A percentile compares a stretch with the other conserved stretches of the same genome.
phyloP scores from a whole-genome alignment of 352 stramenopile species.

The Pythium chondricola region DNA sequence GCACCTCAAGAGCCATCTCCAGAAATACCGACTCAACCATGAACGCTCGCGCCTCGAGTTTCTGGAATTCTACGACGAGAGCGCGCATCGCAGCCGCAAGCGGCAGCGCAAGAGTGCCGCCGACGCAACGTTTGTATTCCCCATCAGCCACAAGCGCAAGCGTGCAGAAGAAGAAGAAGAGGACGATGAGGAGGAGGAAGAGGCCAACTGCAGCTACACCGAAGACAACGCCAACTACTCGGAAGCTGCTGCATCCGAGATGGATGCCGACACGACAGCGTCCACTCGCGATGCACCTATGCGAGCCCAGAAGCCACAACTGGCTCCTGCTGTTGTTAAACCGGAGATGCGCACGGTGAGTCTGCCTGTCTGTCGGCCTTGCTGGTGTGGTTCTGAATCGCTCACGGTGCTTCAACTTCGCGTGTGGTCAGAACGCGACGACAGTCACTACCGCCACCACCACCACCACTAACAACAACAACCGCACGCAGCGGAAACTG shows the following conservation, averaged over 20 bases:
- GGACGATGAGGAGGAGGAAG: neutral
- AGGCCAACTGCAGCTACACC: neutral
- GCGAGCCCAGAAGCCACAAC: no score
- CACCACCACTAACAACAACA: no score
- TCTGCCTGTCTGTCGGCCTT: no score
- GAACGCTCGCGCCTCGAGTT: constrained; percentile 81
- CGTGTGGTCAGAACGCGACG: no score
- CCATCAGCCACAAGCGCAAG: constrained; percentile 14
- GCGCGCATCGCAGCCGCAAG: constrained; percentile 60
- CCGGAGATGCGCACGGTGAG: no score
- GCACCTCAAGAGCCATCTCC: constrained; percentile 83
- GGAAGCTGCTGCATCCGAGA: constrained; percentile 1
- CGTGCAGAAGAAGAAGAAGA: neutral
- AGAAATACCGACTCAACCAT: constrained; percentile 88
- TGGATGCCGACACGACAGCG: constrained; percentile 6
- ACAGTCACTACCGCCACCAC: no score
- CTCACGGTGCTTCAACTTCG: no score
- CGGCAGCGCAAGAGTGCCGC: constrained; percentile 22
- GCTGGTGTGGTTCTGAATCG: no score
- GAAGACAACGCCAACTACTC: neutral
- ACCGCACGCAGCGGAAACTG: no score
- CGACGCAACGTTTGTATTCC: constrained; percentile 11
- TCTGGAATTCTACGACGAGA: constrained; percentile 82
- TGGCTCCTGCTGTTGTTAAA: no score
- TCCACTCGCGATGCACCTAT: no score